Evolutionary conservation across 2,329 filamentous ascomycete genomes (phyloP).

Genomic region (Hymenoscyphus repandus): DNA sequence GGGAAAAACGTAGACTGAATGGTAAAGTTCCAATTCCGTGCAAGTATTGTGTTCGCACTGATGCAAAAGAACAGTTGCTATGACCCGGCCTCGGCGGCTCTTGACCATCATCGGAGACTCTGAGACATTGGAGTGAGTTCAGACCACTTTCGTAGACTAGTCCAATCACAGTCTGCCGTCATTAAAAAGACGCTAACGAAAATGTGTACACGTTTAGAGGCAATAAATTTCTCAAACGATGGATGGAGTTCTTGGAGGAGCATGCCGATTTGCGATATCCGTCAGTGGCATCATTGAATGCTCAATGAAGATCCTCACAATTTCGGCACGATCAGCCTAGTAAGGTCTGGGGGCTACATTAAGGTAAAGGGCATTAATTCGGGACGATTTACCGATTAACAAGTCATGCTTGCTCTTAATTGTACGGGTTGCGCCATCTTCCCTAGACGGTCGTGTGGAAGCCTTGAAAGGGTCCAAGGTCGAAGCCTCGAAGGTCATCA

Average conservation of each 20-base stretch:
- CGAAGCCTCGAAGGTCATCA: no score
- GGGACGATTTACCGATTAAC: no score
- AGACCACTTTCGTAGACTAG: slow-evolving; percentile 12
- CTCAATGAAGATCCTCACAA: slow-evolving; percentile 7
- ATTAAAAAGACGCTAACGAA: slow-evolving; percentile 25
- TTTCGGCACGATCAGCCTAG: neutral
- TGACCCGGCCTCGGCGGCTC: slow-evolving; percentile 90
- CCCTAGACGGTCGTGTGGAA: no score
- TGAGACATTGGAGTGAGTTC: slow-evolving; percentile 78
- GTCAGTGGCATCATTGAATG: slow-evolving; percentile 43
- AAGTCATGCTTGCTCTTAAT: no score
- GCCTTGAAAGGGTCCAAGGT: no score
- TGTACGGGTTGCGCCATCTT: no score
- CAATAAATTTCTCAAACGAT: slow-evolving; percentile 76
- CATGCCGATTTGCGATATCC: slow-evolving; percentile 87
- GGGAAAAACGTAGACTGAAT: slow-evolving; percentile 86
- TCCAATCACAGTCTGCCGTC: neutral
- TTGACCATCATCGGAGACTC: slow-evolving; percentile 90
- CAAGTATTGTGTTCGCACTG: slow-evolving; percentile 8
- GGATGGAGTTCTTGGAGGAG: slow-evolving; percentile 90
- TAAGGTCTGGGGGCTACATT: no score
- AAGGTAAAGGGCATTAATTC: no score
- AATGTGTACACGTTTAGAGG: slow-evolving; percentile 50
- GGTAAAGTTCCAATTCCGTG: slow-evolving; percentile 50
- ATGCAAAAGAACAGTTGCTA: slow-evolving; percentile 62